Evolutionary conservation across 1,284 basidiomycete genomes (phyloP), one percentile per base, ranked within the genome.

Genomic region (Leccinum solheimii): DNA sequence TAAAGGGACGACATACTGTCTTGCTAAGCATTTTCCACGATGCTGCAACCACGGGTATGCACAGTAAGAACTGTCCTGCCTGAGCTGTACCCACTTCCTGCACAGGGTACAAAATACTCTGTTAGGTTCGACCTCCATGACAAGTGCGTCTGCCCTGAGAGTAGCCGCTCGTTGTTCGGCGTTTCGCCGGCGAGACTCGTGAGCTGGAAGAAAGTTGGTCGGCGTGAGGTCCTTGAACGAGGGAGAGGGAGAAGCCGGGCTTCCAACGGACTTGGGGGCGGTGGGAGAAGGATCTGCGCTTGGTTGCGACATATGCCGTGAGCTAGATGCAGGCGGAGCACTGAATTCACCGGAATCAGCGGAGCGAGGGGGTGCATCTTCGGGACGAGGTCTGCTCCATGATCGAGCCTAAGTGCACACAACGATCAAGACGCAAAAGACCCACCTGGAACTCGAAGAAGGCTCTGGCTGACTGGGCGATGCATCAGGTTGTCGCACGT

Each of bases 21-120:
- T 76, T 32, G 83, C 81, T 49, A 88, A 69, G 75, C 89, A 91
- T 72, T 90, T 90, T 48, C 79, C 81, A n/a, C 86, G 81, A 70
- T 91, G 88, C 73, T 90, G 87, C 59, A 84, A 69, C 88, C 89
- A 91, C 26, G 89, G 88, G 71, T 90, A 89, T 55, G 88, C 86
- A 65, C 89, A 91, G 71, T 86, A 91, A 52, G 83, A 84, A 62
- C 80, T 82, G 67, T 91, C 88, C 70, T 90, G 88, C 54, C 89
- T 75, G 30, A 91, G 78, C 71, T 90, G 88, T 1, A 91, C 88
- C 90, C 89, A 91, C 73, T 91, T 91, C 67, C 82, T 79, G 70
- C 90, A 91, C 2, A 90, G 73, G 5, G 80, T 79, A 69, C 89
- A 91, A 68, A 90, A 90, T 1, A 91, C 88, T 26, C 87, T 79